A percentile compares a stretch with the other conserved stretches of the same genome.
phyloP scores from a whole-genome alignment of 176 grass and related monocot species.

The Metroxylon sagu region DNA sequence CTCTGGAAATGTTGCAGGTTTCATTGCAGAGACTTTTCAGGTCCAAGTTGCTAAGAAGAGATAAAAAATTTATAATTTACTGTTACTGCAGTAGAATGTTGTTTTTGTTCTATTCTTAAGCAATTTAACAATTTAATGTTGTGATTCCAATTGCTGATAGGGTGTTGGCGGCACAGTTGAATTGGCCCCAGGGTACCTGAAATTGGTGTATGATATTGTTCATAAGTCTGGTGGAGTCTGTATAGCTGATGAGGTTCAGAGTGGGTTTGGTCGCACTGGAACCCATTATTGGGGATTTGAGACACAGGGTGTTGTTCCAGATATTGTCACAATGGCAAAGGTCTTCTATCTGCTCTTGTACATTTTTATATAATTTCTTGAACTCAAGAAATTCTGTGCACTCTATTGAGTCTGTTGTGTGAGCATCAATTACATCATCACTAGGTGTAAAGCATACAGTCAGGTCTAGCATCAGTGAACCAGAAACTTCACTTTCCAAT shows the following conservation, averaged over 20 bases:
- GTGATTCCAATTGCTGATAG: conserved; percentile 28
- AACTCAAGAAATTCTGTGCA: too few species aligned
- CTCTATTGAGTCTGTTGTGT: too few species aligned
- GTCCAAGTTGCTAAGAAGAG: conserved; percentile 21
- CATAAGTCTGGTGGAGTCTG: conserved; percentile 79
- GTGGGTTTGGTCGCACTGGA: conserved; percentile 89
- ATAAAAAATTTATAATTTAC: background rate
- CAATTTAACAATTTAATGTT: background rate
- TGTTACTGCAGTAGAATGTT: background rate
- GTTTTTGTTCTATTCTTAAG: background rate
- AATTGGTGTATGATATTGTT: conserved; percentile 72
- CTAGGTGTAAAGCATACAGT: too few species aligned
- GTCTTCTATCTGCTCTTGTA: conserved; percentile 13
- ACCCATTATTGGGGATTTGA: conserved; percentile 97
- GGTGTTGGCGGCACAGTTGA: conserved; percentile 86
- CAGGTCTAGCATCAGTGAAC: too few species aligned
- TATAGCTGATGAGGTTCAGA: conserved; percentile 98
- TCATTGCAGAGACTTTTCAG: conserved; percentile 99
- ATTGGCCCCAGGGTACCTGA: conserved; percentile 88
- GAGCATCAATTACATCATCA: too few species aligned
- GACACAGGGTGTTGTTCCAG: conserved; percentile 76
- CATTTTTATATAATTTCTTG: background rate
- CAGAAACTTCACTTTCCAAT: too few species aligned
- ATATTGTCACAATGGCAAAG: conserved; percentile 98
- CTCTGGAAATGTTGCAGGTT: conserved; percentile 87